Conservation (phyloP, 768 basidiomycete genomes). For the Tulasnella sp. region DNA sequence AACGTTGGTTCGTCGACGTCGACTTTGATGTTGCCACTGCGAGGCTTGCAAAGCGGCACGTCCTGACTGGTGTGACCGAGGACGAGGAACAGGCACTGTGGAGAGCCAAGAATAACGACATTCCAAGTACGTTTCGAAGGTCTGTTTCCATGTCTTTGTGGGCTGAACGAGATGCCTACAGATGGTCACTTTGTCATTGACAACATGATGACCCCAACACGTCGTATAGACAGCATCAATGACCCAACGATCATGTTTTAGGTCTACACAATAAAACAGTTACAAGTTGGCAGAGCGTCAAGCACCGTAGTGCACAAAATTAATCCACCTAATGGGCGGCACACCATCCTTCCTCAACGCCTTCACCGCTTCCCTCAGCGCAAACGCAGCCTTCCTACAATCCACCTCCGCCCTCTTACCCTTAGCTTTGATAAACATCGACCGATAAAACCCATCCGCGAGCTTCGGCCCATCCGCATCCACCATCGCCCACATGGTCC, state of each 20-base stretch:
- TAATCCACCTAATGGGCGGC: too few relatives aligned
- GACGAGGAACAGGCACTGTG: constrained; percentile 49
- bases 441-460: too few relatives aligned
- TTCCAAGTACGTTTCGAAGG: constrained; percentile 40
- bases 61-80: constrained; percentile 61
- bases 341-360: too few relatives aligned
- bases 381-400: too few relatives aligned
- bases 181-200: constrained; percentile 35
- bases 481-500: too few relatives aligned
- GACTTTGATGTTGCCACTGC: constrained; percentile 41
- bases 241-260: constrained; percentile 25
- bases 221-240: constrained; percentile 32
- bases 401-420: too few relatives aligned
- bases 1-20: constrained; percentile 62
- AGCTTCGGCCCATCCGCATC: too few relatives aligned
- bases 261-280: too few relatives aligned
- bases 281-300: too few relatives aligned
- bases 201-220: constrained; percentile 32
- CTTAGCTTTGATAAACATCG: too few relatives aligned
- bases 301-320: too few relatives aligned
- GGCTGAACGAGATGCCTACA: constrained; percentile 20
- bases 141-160: constrained; percentile 20
- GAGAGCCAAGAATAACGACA: constrained; percentile 68
- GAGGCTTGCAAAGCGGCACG: constrained; percentile 58
- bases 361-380: too few relatives aligned